These are phyloP conservation scores for Mariannaea elegans DNA, from an alignment of 2,329 filamentous ascomycete genomes.

Conservation along the genomic window DNA sequence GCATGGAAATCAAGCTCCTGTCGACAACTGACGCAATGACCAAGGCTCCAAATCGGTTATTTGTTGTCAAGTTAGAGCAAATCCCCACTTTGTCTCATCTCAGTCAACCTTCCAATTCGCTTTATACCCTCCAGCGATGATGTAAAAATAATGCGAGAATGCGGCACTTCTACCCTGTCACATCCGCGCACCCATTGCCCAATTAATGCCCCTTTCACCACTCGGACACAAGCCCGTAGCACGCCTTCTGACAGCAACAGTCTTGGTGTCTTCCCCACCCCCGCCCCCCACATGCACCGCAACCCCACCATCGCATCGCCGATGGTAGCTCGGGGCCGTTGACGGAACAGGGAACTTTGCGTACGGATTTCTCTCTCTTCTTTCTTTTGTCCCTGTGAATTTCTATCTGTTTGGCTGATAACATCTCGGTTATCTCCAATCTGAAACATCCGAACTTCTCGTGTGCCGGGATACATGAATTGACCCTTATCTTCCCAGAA, in stretches of 20 bases:
- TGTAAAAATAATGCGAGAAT: background rate
- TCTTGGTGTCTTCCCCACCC: background rate
- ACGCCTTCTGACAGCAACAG: background rate
- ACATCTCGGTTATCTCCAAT: background rate
- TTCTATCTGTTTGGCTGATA: background rate
- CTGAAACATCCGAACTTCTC: background rate
- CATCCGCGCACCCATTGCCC: background rate
- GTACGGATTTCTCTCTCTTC: background rate
- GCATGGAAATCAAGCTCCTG: too few species aligned
- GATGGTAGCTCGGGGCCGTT: background rate
- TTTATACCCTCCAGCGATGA: too few species aligned
- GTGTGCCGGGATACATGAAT: background rate
- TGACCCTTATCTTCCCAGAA: background rate
- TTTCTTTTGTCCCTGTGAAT: background rate
- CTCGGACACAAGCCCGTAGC: too few species aligned
- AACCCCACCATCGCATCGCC: conserved; percentile 15
- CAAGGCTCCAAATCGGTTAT: too few species aligned
- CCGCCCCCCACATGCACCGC: conserved; percentile 10
- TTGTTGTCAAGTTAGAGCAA: too few species aligned
- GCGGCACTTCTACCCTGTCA: background rate
- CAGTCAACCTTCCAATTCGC: too few species aligned
- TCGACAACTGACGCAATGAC: too few species aligned
- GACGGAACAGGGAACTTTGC: background rate
- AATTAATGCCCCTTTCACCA: background rate
- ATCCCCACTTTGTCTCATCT: background rate